Conservation (phyloP, 495 filamentous ascomycete genomes). For the Podospora sp. region DNA sequence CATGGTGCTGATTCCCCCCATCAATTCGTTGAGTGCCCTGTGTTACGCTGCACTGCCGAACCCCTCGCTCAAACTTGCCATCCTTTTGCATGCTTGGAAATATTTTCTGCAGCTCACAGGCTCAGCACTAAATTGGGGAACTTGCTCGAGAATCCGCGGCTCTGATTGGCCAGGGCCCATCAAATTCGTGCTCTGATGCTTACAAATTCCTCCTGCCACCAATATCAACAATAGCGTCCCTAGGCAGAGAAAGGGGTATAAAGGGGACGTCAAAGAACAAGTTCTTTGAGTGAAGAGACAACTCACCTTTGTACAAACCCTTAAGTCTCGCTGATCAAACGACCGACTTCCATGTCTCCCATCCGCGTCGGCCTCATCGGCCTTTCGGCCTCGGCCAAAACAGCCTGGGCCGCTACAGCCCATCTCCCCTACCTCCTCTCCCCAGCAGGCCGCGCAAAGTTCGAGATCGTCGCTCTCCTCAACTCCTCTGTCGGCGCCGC, state of each 20-base stretch:
- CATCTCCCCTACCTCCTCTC: slow-evolving; percentile 61
- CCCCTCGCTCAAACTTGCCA: not conserved
- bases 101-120: not conserved
- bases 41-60: too few species aligned
- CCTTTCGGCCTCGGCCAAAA: slow-evolving; percentile 51
- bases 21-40: too few species aligned
- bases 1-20: too few species aligned
- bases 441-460: slow-evolving; percentile 41
- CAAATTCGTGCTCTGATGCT: not conserved
- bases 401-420: slow-evolving; percentile 56
- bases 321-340: not conserved
- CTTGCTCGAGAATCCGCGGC: not conserved
- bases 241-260: not conserved
- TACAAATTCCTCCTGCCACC: not conserved
- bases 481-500: slow-evolving; percentile 58
- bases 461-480: slow-evolving; percentile 60
- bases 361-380: slow-evolving; percentile 62
- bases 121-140: not conserved
- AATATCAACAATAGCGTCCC: not conserved
- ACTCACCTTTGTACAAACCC: not conserved
- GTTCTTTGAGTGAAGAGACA: not conserved
- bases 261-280: not conserved
- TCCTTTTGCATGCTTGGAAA: not conserved
- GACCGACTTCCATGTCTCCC: slow-evolving; percentile 44
- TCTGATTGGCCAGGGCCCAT: not conserved